Evolutionary conservation across 176 grass and related monocot genomes (phyloP).

Genomic region (Poa annua): DNA sequence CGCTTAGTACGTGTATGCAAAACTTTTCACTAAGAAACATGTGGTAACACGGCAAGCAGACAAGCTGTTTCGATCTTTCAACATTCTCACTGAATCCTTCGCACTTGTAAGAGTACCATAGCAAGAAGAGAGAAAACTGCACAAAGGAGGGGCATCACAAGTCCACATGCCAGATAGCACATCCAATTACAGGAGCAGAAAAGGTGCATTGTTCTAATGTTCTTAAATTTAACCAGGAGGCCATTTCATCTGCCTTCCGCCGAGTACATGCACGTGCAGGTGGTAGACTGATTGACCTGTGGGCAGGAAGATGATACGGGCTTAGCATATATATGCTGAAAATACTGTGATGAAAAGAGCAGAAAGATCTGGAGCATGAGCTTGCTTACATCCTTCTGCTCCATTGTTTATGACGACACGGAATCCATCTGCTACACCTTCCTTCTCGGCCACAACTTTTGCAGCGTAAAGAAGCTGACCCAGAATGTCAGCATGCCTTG

Average conservation of each 20-base stretch:
- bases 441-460: constrained; percentile 88
- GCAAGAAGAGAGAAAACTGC: no score
- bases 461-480: constrained; percentile 77
- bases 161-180: no score
- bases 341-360: background rate
- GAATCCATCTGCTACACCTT: constrained; percentile 73
- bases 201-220: background rate
- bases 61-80: no score
- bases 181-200: background rate
- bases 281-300: constrained; percentile 97
- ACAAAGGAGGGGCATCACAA: no score
- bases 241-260: constrained; percentile 93
- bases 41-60: no score
- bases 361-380: background rate
- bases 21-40: no score
- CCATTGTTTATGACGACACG: constrained; percentile 92
- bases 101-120: no score
- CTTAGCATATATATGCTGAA: background rate
- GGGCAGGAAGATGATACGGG: background rate
- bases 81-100: no score
- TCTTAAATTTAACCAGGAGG: constrained; percentile 63
- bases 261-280: constrained; percentile 81
- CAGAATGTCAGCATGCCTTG: constrained; percentile 76
- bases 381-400: constrained; percentile 77
- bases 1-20: no score